Percentiles rank a stretch among this genome's conserved stretches.
These are phyloP conservation scores for Leccinum uliginosum DNA, from an alignment of 768 basidiomycete species.

Conservation along the genomic window DNA sequence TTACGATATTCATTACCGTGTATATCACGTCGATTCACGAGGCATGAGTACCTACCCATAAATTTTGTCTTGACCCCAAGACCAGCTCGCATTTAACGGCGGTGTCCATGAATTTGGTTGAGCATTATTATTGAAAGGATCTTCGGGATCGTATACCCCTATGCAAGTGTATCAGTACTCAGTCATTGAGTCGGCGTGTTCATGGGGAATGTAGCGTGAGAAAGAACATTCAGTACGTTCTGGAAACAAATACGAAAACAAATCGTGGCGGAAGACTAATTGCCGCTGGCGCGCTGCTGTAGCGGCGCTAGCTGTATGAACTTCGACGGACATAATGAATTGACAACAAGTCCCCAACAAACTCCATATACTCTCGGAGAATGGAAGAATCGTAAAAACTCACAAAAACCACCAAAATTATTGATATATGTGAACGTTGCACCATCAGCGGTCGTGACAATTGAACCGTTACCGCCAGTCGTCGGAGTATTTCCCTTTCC, in stretches of 20 bases:
- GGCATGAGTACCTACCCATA: constrained; percentile 43
- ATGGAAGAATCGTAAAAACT: constrained; percentile 24
- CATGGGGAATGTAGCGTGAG: background rate
- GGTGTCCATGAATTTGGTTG: constrained; percentile 78
- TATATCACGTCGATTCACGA: no score
- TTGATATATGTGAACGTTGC: constrained; percentile 74
- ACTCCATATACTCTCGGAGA: background rate
- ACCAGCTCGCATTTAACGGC: constrained; percentile 72
- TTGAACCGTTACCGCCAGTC: constrained; percentile 67
- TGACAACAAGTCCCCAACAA: background rate
- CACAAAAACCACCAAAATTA: constrained; percentile 70
- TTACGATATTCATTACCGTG: constrained; percentile 9
- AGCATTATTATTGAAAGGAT: constrained; percentile 75
- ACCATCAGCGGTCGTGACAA: constrained; percentile 61
- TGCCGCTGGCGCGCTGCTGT: background rate
- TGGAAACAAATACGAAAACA: background rate
- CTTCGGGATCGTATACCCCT: constrained; percentile 65
- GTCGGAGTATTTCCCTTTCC: constrained; percentile 12
- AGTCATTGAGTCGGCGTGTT: background rate
- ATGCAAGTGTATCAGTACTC: constrained; percentile 5
- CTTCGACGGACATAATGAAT: background rate
- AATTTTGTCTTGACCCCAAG: constrained; percentile 57
- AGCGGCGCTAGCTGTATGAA: background rate
- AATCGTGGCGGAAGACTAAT: background rate
- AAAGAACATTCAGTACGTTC: background rate